These are phyloP conservation scores for Blastomyces percursus DNA, from an alignment of 2,329 filamentous ascomycete species.

Conservation along the genomic window DNA sequence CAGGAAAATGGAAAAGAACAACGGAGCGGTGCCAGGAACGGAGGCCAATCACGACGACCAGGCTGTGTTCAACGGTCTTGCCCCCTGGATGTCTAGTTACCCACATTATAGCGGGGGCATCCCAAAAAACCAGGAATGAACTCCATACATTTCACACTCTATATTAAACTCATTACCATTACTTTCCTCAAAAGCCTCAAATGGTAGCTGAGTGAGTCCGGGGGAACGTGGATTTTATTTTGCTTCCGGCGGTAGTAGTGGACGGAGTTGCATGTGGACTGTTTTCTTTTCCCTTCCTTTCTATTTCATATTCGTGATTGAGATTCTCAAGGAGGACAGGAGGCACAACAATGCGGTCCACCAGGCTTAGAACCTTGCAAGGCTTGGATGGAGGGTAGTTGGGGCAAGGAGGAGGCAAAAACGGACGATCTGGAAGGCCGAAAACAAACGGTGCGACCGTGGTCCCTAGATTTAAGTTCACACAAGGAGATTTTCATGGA, in stretches of 20 bases:
- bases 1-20: background rate
- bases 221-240: background rate
- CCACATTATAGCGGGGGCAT: no score
- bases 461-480: no score
- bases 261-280: background rate
- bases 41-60: background rate
- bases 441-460: background rate
- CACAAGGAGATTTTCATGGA: no score
- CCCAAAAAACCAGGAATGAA: background rate
- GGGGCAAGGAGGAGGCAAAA: background rate
- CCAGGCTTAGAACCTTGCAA: no score
- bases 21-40: background rate
- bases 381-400: no score
- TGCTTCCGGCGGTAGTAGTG: background rate
- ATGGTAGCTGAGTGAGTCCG: background rate
- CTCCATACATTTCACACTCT: background rate
- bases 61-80: background rate
- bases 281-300: background rate
- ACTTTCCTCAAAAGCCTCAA: no score
- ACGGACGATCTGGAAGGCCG: background rate
- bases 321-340: no score
- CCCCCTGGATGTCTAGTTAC: no score
- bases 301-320: no score
- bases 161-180: background rate
- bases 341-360: no score